A percentile compares a stretch with the other conserved stretches of the same genome.
Conservation (phyloP, 139 green algal genomes). For the Tetradesmus lagerheimii region DNA sequence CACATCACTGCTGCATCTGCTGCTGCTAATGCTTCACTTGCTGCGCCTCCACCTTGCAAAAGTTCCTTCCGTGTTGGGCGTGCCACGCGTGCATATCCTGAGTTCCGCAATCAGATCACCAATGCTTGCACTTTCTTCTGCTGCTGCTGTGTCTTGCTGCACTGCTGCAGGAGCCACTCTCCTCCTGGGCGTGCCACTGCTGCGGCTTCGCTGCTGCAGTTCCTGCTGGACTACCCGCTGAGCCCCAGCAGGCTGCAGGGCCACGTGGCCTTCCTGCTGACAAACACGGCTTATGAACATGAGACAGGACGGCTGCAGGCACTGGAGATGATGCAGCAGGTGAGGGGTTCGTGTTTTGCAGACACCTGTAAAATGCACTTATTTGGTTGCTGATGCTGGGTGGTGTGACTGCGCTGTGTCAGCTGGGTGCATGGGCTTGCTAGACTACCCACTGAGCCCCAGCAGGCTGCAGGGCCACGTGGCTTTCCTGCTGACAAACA, state of each 20-base stretch:
- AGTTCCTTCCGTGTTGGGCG: too few relatives aligned
- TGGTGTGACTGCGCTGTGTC: too few relatives aligned
- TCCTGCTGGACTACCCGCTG: conserved; percentile 96
- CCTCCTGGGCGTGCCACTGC: conserved; percentile 68
- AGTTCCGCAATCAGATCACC: too few relatives aligned
- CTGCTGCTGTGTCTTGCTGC: not conserved
- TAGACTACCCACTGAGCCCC: conserved; percentile 92
- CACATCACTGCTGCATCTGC: too few relatives aligned
- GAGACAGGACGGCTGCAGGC: conserved; percentile 75
- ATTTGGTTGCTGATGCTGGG: too few relatives aligned
- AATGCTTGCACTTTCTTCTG: too few relatives aligned
- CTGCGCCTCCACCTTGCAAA: too few relatives aligned
- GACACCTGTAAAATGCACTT: too few relatives aligned
- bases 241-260: conserved; percentile 72
- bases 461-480: conserved; percentile 82
- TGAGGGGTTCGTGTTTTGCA: conserved; percentile 34
- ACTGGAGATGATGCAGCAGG: conserved; percentile 81
- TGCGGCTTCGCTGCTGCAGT: conserved; percentile 84
- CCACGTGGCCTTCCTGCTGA: conserved; percentile 85
- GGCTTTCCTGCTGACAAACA: conserved; percentile 81
- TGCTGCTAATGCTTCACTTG: too few relatives aligned
- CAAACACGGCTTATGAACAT: conserved; percentile 86
- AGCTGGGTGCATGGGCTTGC: too few relatives aligned
- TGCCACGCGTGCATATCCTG: too few relatives aligned
- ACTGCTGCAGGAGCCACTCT: conserved; percentile 41